A percentile compares a stretch with the other conserved stretches of the same genome.
These are phyloP conservation scores for Trichomonas vaginalis DNA, from an alignment of 208 protist species.

Conservation along the genomic window DNA sequence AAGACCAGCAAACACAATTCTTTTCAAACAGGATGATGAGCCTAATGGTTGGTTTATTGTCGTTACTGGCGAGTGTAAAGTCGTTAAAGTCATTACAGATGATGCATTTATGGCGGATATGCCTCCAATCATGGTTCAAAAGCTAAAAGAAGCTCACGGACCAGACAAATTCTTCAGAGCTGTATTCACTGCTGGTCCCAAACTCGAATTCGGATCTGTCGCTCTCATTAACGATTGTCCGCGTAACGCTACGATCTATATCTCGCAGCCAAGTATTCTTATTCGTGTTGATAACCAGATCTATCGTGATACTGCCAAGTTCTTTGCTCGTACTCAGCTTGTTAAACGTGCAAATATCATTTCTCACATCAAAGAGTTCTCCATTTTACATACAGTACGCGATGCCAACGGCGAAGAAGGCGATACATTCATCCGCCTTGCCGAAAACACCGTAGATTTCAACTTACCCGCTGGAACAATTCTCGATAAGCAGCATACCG, in stretches of 20 bases:
- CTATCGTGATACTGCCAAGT: background rate
- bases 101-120: background rate
- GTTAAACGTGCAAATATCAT: background rate
- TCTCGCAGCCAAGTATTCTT: background rate
- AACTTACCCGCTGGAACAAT: background rate
- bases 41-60: constrained; percentile 11
- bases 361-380: background rate
- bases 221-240: background rate
- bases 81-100: background rate
- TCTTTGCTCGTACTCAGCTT: background rate
- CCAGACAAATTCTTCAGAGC: background rate
- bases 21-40: constrained; percentile 1
- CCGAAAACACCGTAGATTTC: background rate
- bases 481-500: background rate
- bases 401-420: background rate
- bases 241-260: background rate
- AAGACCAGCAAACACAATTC: background rate
- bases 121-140: background rate
- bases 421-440: background rate
- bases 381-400: background rate
- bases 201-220: background rate
- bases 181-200: background rate
- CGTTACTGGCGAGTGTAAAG: background rate
- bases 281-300: background rate
- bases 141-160: background rate